Base-by-base conservation (phyloP, 495 filamentous ascomycete genomes). In the Schizothecium vesticola region DNA sequence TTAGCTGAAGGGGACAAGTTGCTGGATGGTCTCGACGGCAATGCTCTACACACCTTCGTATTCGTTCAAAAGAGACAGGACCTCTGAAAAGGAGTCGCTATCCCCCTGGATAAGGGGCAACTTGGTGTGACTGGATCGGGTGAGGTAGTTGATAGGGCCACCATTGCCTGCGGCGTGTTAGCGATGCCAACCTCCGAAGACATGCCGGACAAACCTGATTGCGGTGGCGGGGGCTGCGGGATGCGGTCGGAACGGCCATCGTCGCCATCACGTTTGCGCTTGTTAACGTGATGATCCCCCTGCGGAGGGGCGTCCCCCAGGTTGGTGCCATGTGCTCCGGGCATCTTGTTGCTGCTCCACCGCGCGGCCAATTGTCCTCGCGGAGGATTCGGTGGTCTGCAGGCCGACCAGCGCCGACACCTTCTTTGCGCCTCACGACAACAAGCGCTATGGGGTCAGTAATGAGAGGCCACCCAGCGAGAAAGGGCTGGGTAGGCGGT, bases 91-190 rank as follows among this genome's bases (percentile, higher is more conserved):
- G 16, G 74, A 78, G 36, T 81, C 80, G 62, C 67, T 64, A 67
- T 84, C 82, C 51, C 78, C 78, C 61, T 82, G 80, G 55, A 85
- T 79, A 61, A 85, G 75, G 19, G 73, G 78, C n/a, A 85, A 69
- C 60, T 76, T 81, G 61, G 75, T 69, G 21, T 70, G 11, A 25
- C 70, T 77, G n/a, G 77, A 72, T 62, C 72, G 80, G 13, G 78
- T 72, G 58, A 95, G 84, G 72, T 95, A 96, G 76, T 96, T 94
- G 82, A 95, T 95, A 72, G 90, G 89, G 25, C 79, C 88, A 81
- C 79, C 86, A 61, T 77, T 80, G 65, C 78, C 77, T 79, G 58
- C 7, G 25, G n/a, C 21, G 13, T n/a, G 36, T 71, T 33, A 67
- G 66, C 62, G 25, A 36, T 19, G 25, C 31, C 43, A 61, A 28